Conservation (phyloP, 2,329 filamentous ascomycete genomes). For the Fusarium stilboides region DNA sequence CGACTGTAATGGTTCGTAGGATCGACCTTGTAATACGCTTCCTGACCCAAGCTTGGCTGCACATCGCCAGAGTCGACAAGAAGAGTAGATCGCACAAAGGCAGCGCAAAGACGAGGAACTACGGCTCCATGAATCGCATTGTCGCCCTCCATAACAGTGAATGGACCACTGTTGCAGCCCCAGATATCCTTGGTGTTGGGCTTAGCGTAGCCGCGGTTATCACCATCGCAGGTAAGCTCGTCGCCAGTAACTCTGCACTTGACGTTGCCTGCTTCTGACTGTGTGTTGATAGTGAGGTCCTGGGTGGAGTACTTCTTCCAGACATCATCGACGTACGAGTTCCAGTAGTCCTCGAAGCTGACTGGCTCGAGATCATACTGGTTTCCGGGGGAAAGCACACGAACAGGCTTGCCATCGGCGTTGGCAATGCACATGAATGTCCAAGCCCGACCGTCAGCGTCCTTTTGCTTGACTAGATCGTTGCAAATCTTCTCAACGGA, state of each 20-base stretch:
- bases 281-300: conserved; percentile 61
- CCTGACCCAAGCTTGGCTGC: conserved; percentile 58
- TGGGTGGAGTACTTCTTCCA: conserved; percentile 60
- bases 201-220: conserved; percentile 61
- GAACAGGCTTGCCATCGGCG: conserved; percentile 56
- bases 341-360: conserved; percentile 61
- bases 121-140: conserved; percentile 60
- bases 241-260: conserved; percentile 57
- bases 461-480: conserved; percentile 57
- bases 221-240: conserved; percentile 58
- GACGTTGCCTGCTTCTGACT: conserved; percentile 57
- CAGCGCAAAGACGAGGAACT: conserved; percentile 65
- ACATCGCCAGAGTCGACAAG: conserved; percentile 62
- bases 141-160: conserved; percentile 56
- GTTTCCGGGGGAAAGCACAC: conserved; percentile 62
- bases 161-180: conserved; percentile 66
- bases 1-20: conserved; percentile 71
- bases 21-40: conserved; percentile 62
- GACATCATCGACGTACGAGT: conserved; percentile 62
- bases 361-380: conserved; percentile 55
- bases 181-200: conserved; percentile 64
- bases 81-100: conserved; percentile 64
- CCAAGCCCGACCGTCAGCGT: conserved; percentile 60
- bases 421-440: conserved; percentile 61
- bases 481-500: conserved; percentile 60